Conservation (phyloP, 2,329 filamentous ascomycete genomes). For the Calonectria naviculata region DNA sequence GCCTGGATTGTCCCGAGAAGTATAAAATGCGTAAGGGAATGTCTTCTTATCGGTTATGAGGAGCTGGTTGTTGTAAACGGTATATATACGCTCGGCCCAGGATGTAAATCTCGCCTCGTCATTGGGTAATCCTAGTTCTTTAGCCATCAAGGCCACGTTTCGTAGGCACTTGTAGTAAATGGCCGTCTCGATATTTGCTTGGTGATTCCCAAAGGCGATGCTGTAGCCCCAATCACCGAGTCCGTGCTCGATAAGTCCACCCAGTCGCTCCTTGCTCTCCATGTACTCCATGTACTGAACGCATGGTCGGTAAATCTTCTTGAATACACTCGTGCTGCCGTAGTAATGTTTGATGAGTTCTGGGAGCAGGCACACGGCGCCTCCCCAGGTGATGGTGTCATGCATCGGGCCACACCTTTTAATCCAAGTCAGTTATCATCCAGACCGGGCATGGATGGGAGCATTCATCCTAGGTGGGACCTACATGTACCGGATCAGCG, state of each 20-base stretch:
- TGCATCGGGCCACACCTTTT: constrained; percentile 56
- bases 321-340: constrained; percentile 49
- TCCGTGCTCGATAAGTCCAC: constrained; percentile 54
- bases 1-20: constrained; percentile 45
- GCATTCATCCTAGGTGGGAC: not conserved
- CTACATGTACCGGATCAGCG: constrained; percentile 56
- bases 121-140: constrained; percentile 36
- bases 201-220: constrained; percentile 55
- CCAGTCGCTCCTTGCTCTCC: constrained; percentile 49
- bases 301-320: constrained; percentile 50
- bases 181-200: constrained; percentile 57
- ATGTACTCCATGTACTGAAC: constrained; percentile 56
- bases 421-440: constrained; percentile 6
- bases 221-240: constrained; percentile 56
- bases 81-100: constrained; percentile 44
- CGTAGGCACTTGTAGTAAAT: constrained; percentile 55
- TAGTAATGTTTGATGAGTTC: constrained; percentile 53
- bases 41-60: constrained; percentile 43
- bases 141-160: constrained; percentile 48
- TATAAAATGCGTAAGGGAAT: constrained; percentile 52
- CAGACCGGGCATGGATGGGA: not conserved
- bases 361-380: constrained; percentile 49
- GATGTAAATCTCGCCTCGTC: constrained; percentile 39
- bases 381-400: constrained; percentile 58
- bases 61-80: constrained; percentile 47